These are phyloP conservation scores for Colletotrichum lini DNA, from an alignment of 2,329 filamentous ascomycete genomes.

Conservation along the genomic window DNA sequence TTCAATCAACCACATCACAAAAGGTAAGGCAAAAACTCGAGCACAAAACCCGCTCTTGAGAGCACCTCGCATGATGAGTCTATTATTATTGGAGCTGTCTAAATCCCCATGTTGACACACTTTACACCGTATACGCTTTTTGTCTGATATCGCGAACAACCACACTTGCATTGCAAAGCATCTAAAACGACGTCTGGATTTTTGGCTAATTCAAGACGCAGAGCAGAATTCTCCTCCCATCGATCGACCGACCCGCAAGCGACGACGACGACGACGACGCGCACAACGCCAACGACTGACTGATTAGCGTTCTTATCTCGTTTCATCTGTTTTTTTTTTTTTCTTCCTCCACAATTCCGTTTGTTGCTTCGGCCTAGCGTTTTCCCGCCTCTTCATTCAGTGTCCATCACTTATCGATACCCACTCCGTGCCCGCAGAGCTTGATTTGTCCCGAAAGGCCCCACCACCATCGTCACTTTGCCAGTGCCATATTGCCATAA, in stretches of 20 bases:
- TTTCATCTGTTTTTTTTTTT: background rate
- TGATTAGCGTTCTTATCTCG: background rate
- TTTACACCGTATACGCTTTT: slow-evolving; percentile 71
- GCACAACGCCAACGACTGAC: slow-evolving; percentile 15
- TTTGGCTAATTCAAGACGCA: slow-evolving; percentile 38
- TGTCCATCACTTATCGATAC: background rate
- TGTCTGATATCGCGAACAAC: slow-evolving; percentile 52
- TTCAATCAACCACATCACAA: background rate
- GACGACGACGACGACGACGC: slow-evolving; percentile 42
- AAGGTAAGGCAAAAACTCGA: slow-evolving; percentile 33
- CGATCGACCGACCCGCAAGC: background rate
- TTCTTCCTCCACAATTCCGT: slow-evolving; percentile 7
- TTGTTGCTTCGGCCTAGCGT: slow-evolving; percentile 4
- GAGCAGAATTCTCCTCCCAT: slow-evolving; percentile 19
- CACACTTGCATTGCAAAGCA: background rate
- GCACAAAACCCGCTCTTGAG: slow-evolving; percentile 11
- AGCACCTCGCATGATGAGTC: slow-evolving; percentile 57
- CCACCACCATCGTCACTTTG: slow-evolving; percentile 28
- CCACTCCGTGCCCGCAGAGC: slow-evolving; percentile 16
- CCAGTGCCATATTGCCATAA: background rate
- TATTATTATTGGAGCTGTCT: slow-evolving; percentile 84
- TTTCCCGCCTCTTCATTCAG: background rate
- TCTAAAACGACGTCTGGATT: slow-evolving; percentile 13
- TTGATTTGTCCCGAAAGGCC: slow-evolving; percentile 8
- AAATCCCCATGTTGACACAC: slow-evolving; percentile 74